phyloP scores from a whole-genome alignment of 768 basidiomycete genomes.

The Tulasnella sp. region DNA sequence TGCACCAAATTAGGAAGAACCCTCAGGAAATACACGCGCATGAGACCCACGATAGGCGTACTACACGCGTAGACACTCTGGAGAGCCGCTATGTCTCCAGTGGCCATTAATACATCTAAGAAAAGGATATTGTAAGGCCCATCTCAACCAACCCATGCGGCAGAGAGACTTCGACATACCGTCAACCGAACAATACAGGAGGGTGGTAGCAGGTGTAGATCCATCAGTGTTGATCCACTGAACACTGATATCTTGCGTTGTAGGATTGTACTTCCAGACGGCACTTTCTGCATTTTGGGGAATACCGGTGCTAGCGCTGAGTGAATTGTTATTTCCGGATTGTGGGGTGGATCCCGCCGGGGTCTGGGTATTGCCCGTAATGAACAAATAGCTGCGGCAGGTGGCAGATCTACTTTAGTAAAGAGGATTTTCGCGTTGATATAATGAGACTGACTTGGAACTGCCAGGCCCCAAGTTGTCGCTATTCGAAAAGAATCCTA shows the following conservation, averaged over 20 bases:
- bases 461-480: neutral
- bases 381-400: neutral
- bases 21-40: too few relatives aligned
- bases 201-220: neutral
- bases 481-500: neutral
- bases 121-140: too few relatives aligned
- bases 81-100: too few relatives aligned
- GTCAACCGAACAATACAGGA: neutral
- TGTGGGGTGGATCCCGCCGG: neutral
- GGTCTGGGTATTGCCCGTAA: neutral
- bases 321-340: neutral
- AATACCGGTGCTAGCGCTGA: neutral
- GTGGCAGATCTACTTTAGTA: neutral
- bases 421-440: neutral
- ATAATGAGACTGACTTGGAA: neutral
- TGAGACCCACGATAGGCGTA: too few relatives aligned
- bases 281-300: neutral
- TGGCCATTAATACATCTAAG: too few relatives aligned
- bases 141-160: too few relatives aligned
- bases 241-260: neutral
- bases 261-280: neutral
- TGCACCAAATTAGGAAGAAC: too few relatives aligned
- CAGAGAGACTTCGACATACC: too few relatives aligned
- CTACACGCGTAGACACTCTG: too few relatives aligned
- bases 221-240: neutral